phyloP scores from a whole-genome alignment of 805 yeast genomes.

The Hanseniaspora occidentalis region DNA sequence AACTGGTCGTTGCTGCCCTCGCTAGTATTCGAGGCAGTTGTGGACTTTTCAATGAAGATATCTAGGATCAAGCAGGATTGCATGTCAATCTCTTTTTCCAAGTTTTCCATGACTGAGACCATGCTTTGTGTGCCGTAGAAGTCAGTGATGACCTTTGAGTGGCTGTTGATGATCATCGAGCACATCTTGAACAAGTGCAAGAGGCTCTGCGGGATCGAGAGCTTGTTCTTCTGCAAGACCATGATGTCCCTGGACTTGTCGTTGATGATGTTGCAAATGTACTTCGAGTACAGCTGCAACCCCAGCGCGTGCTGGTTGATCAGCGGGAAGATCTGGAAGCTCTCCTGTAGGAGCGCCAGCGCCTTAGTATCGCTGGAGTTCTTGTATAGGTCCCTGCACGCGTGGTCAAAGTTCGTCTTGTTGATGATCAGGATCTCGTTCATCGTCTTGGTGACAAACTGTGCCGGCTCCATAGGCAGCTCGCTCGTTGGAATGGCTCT shows the following conservation, averaged over 20 bases:
- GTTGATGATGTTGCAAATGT: constrained; percentile 74
- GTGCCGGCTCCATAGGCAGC: constrained; percentile 65
- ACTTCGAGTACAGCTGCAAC: constrained; percentile 66
- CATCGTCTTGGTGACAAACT: constrained; percentile 45
- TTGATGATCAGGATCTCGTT: constrained; percentile 45
- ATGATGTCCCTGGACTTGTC: constrained; percentile 63
- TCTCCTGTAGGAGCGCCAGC: constrained; percentile 59
- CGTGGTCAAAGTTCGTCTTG: constrained; percentile 49
- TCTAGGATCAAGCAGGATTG: constrained; percentile 84
- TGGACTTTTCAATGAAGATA: constrained; percentile 34
- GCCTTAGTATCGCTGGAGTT: constrained; percentile 28
- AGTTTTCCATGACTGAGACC: constrained; percentile 51
- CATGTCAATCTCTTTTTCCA: constrained; percentile 84
- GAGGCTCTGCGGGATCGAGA: constrained; percentile 44
- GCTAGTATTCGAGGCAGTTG: constrained; percentile 11
- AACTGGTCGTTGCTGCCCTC: constrained; percentile 24
- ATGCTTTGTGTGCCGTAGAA: constrained; percentile 60
- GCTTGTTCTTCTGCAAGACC: constrained; percentile 28
- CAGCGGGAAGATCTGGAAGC: constrained; percentile 79
- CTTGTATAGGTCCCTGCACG: constrained; percentile 33
- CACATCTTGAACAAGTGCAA: constrained; percentile 71
- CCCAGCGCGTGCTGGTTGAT: constrained; percentile 65
- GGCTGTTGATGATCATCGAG: constrained; percentile 76
- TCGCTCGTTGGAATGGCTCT: constrained; percentile 78
- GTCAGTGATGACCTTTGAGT: constrained; percentile 60